Percentiles rank a stretch among this genome's conserved stretches.
Evolutionary conservation across 345 rosid species (phyloP).

Genomic region (Nephelium lappaceum): DNA sequence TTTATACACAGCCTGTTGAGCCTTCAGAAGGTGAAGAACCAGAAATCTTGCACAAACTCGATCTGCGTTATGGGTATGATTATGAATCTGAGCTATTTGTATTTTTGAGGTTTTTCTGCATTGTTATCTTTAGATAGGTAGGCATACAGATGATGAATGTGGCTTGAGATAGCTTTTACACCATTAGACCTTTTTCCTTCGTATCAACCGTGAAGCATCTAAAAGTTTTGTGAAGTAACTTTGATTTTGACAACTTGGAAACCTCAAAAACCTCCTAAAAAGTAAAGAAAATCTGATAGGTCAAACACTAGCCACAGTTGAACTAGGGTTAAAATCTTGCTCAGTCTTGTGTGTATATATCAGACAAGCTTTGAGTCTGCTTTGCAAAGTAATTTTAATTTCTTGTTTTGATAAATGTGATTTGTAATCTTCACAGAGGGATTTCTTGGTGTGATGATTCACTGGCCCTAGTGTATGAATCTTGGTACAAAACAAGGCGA

Average conservation of each 20-base stretch:
- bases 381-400: constrained; percentile 6
- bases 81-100: constrained; percentile 33
- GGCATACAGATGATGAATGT: not conserved
- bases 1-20: constrained; percentile 78
- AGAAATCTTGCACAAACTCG: constrained; percentile 85
- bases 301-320: constrained; percentile 5
- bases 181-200: not conserved
- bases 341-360: not conserved
- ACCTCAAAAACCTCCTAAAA: constrained; percentile 1
- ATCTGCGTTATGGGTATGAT: constrained; percentile 97
- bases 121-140: constrained; percentile 15
- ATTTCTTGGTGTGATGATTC: constrained; percentile 97
- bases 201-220: not conserved
- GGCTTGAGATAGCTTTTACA: not conserved
- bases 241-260: constrained; percentile 8
- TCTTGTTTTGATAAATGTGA: constrained; percentile 12
- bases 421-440: constrained; percentile 55
- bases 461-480: constrained; percentile 86
- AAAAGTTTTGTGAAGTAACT: not conserved
- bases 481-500: constrained; percentile 94
- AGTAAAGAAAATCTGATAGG: not conserved
- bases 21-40: constrained; percentile 75
- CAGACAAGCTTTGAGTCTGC: not conserved
- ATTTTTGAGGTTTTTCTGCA: constrained; percentile 5
- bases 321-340: not conserved